A percentile compares a stretch with the other conserved stretches of the same genome.
Conservation (phyloP, 1,284 basidiomycete species). For the Pseudozyma tsukubaensis region DNA sequence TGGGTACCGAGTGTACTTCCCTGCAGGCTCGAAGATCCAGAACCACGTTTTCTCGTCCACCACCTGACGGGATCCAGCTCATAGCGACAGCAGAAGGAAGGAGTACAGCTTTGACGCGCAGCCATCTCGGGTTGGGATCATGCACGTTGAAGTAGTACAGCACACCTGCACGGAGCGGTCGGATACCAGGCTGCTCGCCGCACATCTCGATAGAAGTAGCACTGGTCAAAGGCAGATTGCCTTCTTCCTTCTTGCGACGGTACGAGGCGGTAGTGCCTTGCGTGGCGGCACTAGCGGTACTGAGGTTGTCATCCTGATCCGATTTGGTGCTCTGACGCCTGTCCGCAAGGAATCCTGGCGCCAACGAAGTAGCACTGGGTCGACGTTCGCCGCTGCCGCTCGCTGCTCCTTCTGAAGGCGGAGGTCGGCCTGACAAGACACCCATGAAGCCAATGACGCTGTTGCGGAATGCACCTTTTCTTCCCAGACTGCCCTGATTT, state of each 20-base stretch:
- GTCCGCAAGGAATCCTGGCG: slow-evolving; percentile 19
- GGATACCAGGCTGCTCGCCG: slow-evolving; percentile 26
- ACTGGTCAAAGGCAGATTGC: slow-evolving; percentile 42
- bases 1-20: slow-evolving; percentile 61
- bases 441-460: slow-evolving; percentile 49
- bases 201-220: slow-evolving; percentile 40
- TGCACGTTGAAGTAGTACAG: slow-evolving; percentile 63
- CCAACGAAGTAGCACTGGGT: slow-evolving; percentile 6
- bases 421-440: slow-evolving; percentile 28
- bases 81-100: slow-evolving; percentile 57
- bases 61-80: slow-evolving; percentile 61
- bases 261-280: slow-evolving; percentile 54
- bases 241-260: slow-evolving; percentile 42
- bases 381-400: slow-evolving; percentile 4
- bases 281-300: slow-evolving; percentile 40
- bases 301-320: slow-evolving; percentile 40
- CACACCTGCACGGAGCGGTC: slow-evolving; percentile 49
- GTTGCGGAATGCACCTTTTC: slow-evolving; percentile 42
- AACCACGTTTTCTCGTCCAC: slow-evolving; percentile 58
- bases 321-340: slow-evolving; percentile 37
- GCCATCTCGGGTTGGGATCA: slow-evolving; percentile 47
- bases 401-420: background rate
- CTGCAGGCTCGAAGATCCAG: slow-evolving; percentile 57
- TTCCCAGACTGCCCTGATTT: slow-evolving; percentile 19
- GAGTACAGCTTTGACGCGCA: slow-evolving; percentile 56